phyloP scores from a whole-genome alignment of 2,329 filamentous ascomycete genomes.

The Plenodomus lindquistii region DNA sequence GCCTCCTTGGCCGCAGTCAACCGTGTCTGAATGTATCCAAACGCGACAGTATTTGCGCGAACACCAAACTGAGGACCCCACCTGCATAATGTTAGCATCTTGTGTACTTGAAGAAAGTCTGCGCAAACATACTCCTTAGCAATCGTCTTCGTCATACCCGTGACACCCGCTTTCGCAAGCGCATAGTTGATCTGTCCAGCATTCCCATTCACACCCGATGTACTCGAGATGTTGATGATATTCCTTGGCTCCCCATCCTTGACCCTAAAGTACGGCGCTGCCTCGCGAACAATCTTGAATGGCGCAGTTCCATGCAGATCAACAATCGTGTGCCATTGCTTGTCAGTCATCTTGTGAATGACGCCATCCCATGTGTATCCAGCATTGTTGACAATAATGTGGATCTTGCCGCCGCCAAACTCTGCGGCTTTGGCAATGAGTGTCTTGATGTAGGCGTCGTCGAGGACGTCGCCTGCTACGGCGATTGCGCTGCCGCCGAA shows the following conservation, averaged over 20 bases:
- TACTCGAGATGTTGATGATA: constrained; percentile 83
- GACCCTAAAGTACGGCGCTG: constrained; percentile 85
- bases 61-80: constrained; percentile 87
- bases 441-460: constrained; percentile 68
- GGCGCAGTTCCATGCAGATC: constrained; percentile 82
- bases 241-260: constrained; percentile 77
- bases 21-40: constrained; percentile 78
- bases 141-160: constrained; percentile 83
- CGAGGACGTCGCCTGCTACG: constrained; percentile 76
- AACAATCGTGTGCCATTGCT: constrained; percentile 89
- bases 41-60: constrained; percentile 80
- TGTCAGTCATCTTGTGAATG: constrained; percentile 89
- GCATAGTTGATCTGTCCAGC: constrained; percentile 91
- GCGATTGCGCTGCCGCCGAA: constrained; percentile 70
- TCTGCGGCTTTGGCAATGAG: constrained; percentile 76
- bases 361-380: constrained; percentile 93
- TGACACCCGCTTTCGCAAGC: constrained; percentile 81
- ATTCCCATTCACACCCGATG: constrained; percentile 82
- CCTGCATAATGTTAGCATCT: constrained; percentile 18
- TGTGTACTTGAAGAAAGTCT: not conserved
- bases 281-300: constrained; percentile 78
- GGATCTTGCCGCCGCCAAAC: constrained; percentile 85
- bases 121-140: constrained; percentile 66
- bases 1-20: constrained; percentile 84
- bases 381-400: constrained; percentile 90